Conservation (phyloP, 139 green algal species). For the Microglena sp. region DNA sequence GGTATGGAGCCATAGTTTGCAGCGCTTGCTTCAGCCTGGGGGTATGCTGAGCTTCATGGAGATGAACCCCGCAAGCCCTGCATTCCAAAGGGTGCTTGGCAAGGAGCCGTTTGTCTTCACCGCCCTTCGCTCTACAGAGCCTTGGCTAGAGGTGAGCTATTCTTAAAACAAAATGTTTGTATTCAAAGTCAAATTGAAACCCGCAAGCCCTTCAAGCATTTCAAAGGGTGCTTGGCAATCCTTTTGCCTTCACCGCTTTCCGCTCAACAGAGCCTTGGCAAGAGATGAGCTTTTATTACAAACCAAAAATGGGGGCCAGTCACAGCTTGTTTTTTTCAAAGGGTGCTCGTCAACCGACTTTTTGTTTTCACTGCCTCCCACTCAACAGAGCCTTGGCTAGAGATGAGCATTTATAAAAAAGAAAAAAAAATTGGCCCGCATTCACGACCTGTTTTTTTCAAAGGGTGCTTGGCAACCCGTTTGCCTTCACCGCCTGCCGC, state of each 20-base stretch:
- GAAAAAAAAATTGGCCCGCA: too few species aligned
- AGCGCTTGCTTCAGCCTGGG: conserved; percentile 46
- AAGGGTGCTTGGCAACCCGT: conserved; percentile 54
- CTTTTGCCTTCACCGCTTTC: conserved; percentile 66
- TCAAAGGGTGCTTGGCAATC: conserved; percentile 53
- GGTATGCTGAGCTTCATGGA: conserved; percentile 42
- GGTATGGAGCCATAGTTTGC: too few species aligned
- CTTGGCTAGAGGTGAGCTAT: conserved; percentile 41
- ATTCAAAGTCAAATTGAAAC: too few species aligned
- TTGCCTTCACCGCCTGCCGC: conserved; percentile 69
- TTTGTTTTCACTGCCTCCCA: conserved; percentile 71
- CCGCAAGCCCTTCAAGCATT: conserved; percentile 39
- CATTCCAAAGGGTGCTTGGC: conserved; percentile 49
- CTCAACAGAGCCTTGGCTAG: conserved; percentile 63
- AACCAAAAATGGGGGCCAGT: too few species aligned
- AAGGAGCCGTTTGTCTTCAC: conserved; percentile 60
- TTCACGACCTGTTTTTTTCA: conserved; percentile 40
- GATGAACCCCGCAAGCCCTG: conserved; percentile 55
- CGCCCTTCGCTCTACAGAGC: conserved; percentile 72
- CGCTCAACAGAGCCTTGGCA: conserved; percentile 70
- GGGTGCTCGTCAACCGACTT: conserved; percentile 49
- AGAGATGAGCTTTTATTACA: too few species aligned
- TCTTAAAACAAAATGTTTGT: too few species aligned
- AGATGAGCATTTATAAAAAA: too few species aligned
- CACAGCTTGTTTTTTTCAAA: too few species aligned